Evolutionary conservation across 805 yeast genomes (phyloP), one percentile per base, ranked within the genome.

Genomic region (Saccharomycopsis babjevae): DNA sequence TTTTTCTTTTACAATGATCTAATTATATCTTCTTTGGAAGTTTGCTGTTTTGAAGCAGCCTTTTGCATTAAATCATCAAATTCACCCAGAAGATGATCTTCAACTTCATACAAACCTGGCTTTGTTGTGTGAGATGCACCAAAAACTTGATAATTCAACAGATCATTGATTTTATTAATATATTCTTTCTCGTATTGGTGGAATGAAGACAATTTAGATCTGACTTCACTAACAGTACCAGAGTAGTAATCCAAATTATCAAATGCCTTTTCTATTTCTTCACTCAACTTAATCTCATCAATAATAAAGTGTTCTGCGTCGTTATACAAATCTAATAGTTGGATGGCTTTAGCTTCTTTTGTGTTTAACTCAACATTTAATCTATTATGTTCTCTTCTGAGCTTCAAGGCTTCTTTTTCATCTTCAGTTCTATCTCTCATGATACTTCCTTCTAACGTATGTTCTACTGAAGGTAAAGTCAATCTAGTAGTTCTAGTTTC

Each of bases 381-480:
- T 70, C 94, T 80, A 73, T 91, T 92, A 67, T 86, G 81, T 56
- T 76, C 72, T 66, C 92, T 79, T 71, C 87, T 88, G 67, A 82
- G 79, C 36, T 72, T 67, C 65, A 89, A 73, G 34, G 80, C 67
- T 59, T 78, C 80, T 57, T 73, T 71, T 73, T 92, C 96, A 68
- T 85, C 94, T 28, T 74, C 77, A 0, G 96, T 86, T 71, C 96
- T 80, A 56, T 74, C 81, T 69, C 87, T 80, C 77, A 92, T 81
- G 63, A 90, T 74, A 16, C 93, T 88, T 1, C 88, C 89, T 25
- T 79, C 71, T 63, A 89, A 72, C 65, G 83, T 78, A 43, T 80
- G 77, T 67, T 86, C 90, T 61, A 91, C 76, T 1, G 96, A 87
- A 56, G 97, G 97, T 57, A 89, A 76, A 1, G 96, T 89, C 68